phyloP scores from a whole-genome alignment of 1,284 basidiomycete genomes.

The Austroboletus novae-zelandiae region DNA sequence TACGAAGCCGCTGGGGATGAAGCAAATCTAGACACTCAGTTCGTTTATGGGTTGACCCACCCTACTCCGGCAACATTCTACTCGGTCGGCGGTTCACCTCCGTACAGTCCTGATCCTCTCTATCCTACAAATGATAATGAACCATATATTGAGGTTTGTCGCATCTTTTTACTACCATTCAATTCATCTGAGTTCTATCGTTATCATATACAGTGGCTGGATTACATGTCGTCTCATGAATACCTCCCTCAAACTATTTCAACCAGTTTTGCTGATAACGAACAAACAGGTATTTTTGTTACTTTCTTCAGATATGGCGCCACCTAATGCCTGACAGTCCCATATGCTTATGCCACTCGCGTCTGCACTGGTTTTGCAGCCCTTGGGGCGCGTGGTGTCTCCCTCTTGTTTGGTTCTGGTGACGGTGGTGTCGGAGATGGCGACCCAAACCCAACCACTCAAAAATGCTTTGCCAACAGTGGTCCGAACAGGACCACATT shows the following conservation, averaged over 20 bases:
- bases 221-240: conserved; percentile 43
- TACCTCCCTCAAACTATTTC: conserved; percentile 33
- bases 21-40: conserved; percentile 71
- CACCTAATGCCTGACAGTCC: conserved; percentile 42
- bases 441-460: conserved; percentile 44
- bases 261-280: conserved; percentile 55
- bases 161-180: conserved; percentile 38
- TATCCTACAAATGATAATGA: conserved; percentile 55
- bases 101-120: conserved; percentile 49
- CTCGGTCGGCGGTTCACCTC: conserved; percentile 59
- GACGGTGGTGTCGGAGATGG: conserved; percentile 70
- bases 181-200: conserved; percentile 14
- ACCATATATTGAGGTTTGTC: conserved; percentile 41
- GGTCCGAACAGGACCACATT: conserved; percentile 54
- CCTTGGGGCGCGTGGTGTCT: conserved; percentile 59
- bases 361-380: conserved; percentile 62
- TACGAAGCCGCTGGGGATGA: conserved; percentile 56
- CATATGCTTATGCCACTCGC: conserved; percentile 55
- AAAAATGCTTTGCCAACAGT: conserved; percentile 59
- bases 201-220: conserved; percentile 50
- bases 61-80: conserved; percentile 52
- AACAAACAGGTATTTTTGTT: conserved; percentile 52
- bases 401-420: conserved; percentile 62
- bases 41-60: conserved; percentile 59
- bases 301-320: neutral